These are phyloP conservation scores for Penicillium brasilianum DNA, from an alignment of 2,329 filamentous ascomycete genomes.

Conservation along the genomic window DNA sequence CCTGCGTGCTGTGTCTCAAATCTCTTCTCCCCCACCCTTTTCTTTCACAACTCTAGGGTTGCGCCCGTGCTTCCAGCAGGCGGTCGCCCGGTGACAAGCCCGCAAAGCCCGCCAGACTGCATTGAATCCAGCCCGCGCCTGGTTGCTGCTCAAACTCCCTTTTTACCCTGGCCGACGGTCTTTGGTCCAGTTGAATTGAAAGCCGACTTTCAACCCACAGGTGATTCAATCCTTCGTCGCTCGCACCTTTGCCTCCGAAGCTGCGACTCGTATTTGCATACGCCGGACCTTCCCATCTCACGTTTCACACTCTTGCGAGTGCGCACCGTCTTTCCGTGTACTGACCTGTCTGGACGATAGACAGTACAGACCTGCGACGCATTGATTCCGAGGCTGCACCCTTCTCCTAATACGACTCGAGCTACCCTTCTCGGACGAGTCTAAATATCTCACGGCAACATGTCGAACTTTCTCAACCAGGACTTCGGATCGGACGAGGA, in stretches of 20 bases:
- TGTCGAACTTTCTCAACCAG: slow-evolving; percentile 55
- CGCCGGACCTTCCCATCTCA: slow-evolving; percentile 14
- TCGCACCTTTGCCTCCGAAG: slow-evolving; percentile 8
- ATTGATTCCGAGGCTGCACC: neutral
- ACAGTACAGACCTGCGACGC: neutral
- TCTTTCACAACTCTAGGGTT: slow-evolving; percentile 2
- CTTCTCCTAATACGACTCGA: neutral
- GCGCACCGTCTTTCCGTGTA: neutral
- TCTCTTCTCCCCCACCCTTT: neutral
- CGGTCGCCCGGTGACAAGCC: slow-evolving; percentile 17
- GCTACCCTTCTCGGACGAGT: neutral
- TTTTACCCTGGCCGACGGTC: neutral
- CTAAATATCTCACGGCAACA: slow-evolving; percentile 28
- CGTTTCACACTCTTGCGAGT: slow-evolving; percentile 7
- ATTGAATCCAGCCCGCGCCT: neutral
- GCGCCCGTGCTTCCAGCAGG: slow-evolving; percentile 8
- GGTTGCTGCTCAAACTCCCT: neutral
- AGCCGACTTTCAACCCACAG: neutral
- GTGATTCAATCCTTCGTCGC: neutral
- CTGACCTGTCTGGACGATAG: neutral
- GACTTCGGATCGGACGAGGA: slow-evolving; percentile 68
- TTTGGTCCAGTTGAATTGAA: neutral
- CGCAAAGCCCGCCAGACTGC: slow-evolving; percentile 18
- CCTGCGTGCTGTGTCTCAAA: slow-evolving; percentile 2
- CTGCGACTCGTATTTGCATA: slow-evolving; percentile 9